phyloP scores from a whole-genome alignment of 768 basidiomycete genomes.

The Tylopilus subfusipes region DNA sequence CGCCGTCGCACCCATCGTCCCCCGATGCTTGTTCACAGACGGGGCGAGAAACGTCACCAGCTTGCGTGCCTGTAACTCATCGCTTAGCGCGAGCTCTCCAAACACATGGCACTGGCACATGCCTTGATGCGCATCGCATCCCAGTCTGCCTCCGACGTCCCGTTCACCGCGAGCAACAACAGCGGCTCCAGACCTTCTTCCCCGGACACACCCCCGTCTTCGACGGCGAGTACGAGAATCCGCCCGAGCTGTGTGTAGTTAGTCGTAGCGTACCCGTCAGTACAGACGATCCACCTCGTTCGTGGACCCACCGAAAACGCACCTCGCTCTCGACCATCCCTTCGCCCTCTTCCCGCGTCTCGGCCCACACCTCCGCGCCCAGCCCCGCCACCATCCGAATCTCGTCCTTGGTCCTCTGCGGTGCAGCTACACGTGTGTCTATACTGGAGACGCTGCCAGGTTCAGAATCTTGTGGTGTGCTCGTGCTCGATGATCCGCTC shows the following conservation, averaged over 20 bases:
- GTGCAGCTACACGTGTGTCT: conserved; percentile 3
- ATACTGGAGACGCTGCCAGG: conserved; percentile 6
- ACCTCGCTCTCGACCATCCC: conserved; percentile 83
- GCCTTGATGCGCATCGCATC: conserved; percentile 63
- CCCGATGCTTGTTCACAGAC: conserved; percentile 38
- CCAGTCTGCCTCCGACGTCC: conserved; percentile 61
- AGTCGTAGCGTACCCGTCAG: conserved; percentile 1
- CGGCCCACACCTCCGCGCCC: conserved; percentile 74
- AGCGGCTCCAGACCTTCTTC: conserved; percentile 40
- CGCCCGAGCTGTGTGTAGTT: conserved; percentile 54
- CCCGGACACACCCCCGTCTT: conserved; percentile 32
- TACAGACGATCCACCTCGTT: not conserved
- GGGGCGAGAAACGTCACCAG: conserved; percentile 33
- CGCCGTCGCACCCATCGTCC: conserved; percentile 16
- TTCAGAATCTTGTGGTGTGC: conserved; percentile 13
- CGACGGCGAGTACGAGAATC: conserved; percentile 64
- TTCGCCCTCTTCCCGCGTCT: conserved; percentile 49
- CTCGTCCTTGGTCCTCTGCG: conserved; percentile 60
- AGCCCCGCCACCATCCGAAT: conserved; percentile 70
- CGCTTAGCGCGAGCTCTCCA: not conserved
- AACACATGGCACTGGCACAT: conserved; percentile 11
- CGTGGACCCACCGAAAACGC: conserved; percentile 11
- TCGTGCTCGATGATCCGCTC: not conserved
- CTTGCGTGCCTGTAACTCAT: conserved; percentile 28
- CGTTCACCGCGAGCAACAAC: conserved; percentile 68